phyloP scores from a whole-genome alignment of 2,329 filamentous ascomycete species.

The Penicillium crustosum region DNA sequence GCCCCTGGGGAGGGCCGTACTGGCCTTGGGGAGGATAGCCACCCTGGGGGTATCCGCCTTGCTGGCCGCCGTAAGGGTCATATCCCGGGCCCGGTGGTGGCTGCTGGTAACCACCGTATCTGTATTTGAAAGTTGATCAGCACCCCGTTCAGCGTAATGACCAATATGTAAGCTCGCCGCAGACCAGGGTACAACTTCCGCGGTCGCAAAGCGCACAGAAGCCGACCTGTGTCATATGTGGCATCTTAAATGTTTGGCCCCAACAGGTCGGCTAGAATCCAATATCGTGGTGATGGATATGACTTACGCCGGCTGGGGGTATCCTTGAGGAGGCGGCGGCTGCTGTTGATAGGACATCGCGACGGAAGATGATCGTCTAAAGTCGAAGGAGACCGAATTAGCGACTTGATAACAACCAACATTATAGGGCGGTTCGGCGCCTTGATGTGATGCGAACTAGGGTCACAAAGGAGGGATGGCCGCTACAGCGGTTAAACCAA shows the following conservation, averaged over 20 bases:
- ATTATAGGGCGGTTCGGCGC: neutral
- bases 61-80: no score
- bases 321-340: constrained; percentile 23
- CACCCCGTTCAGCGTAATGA: neutral
- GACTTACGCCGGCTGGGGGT: no score
- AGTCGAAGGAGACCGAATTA: constrained; percentile 4
- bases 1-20: neutral
- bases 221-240: no score
- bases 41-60: no score
- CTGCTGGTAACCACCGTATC: no score
- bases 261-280: no score
- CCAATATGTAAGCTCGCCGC: neutral
- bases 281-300: no score
- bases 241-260: no score
- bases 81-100: no score
- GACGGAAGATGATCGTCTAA: neutral
- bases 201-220: neutral
- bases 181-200: neutral
- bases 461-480: neutral
- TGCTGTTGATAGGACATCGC: constrained; percentile 48
- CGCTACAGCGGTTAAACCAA: constrained; percentile 5
- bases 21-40: neutral
- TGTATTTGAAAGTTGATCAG: constrained; percentile 14
- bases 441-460: neutral
- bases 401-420: constrained; percentile 7